phyloP scores from a whole-genome alignment of 495 filamentous ascomycete genomes.

The Tuber melanosporum region DNA sequence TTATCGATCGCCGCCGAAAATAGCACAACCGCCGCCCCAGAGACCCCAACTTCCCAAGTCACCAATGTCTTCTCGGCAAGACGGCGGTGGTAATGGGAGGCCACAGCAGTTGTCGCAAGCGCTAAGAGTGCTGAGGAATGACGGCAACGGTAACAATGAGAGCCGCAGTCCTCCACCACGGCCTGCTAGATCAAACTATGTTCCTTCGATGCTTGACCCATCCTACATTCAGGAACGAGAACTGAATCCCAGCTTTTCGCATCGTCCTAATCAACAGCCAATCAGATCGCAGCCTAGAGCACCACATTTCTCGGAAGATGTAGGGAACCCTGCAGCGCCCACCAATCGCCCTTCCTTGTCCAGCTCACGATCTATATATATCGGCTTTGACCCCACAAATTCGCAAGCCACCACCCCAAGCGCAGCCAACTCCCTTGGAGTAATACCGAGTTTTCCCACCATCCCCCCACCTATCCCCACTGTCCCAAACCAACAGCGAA shows the following conservation, averaged over 20 bases:
- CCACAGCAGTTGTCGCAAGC: slow-evolving; percentile 23
- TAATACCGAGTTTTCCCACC: slow-evolving; percentile 58
- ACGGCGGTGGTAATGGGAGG: slow-evolving; percentile 8
- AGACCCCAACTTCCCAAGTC: slow-evolving; percentile 28
- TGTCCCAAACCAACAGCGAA: slow-evolving; percentile 50
- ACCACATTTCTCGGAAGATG: slow-evolving; percentile 29
- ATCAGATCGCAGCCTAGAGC: slow-evolving; percentile 22
- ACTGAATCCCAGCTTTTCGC: slow-evolving; percentile 29
- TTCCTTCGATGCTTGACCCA: slow-evolving; percentile 27
- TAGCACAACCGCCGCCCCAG: slow-evolving; percentile 20
- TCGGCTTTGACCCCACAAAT: slow-evolving; percentile 38
- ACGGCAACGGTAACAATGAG: slow-evolving; percentile 38
- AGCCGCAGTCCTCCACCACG: slow-evolving; percentile 42
- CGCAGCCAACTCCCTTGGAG: slow-evolving; percentile 46
- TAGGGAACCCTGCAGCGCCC: slow-evolving; percentile 19
- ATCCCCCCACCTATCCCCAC: slow-evolving; percentile 45
- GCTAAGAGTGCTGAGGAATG: slow-evolving; percentile 25
- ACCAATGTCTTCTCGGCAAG: slow-evolving; percentile 29
- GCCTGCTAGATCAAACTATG: slow-evolving; percentile 31
- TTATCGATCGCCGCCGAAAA: slow-evolving; percentile 18
- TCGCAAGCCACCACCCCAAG: slow-evolving; percentile 9
- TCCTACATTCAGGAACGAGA: slow-evolving; percentile 32
- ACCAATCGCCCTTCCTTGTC: slow-evolving; percentile 29
- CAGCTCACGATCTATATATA: slow-evolving; percentile 39
- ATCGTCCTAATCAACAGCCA: slow-evolving; percentile 30